Evolutionary conservation across 176 grass and related monocot species (phyloP).

Genomic region (Panicum miliaceum): DNA sequence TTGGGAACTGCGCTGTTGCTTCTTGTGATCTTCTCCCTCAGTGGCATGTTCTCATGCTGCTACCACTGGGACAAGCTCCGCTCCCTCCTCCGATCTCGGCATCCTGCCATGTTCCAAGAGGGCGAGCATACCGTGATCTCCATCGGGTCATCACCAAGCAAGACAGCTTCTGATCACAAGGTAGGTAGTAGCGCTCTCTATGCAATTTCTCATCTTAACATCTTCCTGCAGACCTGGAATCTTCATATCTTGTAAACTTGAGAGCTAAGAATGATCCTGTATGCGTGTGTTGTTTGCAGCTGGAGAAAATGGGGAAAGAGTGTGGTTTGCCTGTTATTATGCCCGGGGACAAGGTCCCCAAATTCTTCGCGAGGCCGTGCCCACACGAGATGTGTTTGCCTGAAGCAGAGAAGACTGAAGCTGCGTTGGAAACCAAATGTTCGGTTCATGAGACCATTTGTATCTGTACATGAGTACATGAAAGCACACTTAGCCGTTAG

Average conservation of each 20-base stretch:
- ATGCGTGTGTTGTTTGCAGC: conserved; percentile 33
- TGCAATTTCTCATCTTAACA: not conserved
- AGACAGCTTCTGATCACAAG: conserved; percentile 47
- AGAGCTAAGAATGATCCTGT: not conserved
- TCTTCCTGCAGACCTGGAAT: not conserved
- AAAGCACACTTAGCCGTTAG: conserved; percentile 25
- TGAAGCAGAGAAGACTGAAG: conserved; percentile 12
- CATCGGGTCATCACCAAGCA: conserved; percentile 35
- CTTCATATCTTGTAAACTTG: not conserved
- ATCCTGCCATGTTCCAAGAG: conserved; percentile 36
- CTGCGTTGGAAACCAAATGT: conserved; percentile 28
- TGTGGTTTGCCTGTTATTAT: conserved; percentile 83
- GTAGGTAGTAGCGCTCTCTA: conserved; percentile 51
- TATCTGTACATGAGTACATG: conserved; percentile 25
- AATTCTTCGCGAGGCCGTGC: conserved; percentile 85
- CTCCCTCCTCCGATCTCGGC: conserved; percentile 51
- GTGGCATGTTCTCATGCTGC: conserved; percentile 85
- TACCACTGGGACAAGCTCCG: conserved; percentile 98
- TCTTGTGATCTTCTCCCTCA: conserved; percentile 90
- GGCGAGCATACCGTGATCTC: conserved; percentile 43
- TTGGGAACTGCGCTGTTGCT: conserved; percentile 82
- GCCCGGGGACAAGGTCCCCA: conserved; percentile 83
- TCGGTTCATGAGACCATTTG: conserved; percentile 4
- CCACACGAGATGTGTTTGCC: conserved; percentile 45
- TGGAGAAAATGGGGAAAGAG: conserved; percentile 49